These are phyloP conservation scores for Hortiboletus flavorubellus DNA, from an alignment of 768 basidiomycete genomes.

Conservation along the genomic window DNA sequence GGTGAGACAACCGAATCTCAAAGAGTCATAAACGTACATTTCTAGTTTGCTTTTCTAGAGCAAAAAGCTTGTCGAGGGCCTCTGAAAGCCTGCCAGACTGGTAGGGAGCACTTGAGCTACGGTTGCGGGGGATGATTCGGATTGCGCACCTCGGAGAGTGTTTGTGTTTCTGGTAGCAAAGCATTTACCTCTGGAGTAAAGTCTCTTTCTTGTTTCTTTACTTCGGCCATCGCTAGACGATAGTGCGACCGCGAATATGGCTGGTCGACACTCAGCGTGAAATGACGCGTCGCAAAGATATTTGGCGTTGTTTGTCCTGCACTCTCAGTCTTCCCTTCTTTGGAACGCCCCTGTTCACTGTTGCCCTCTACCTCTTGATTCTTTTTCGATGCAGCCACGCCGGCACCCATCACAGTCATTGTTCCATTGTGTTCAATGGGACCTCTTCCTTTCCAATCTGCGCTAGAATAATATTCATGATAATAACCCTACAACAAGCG, in stretches of 20 bases:
- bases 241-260: conserved; percentile 40
- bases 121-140: not conserved
- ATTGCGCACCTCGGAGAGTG: conserved; percentile 64
- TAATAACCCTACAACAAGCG: conserved; percentile 44
- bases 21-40: conserved; percentile 57
- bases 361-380: not conserved
- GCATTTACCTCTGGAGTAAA: conserved; percentile 80
- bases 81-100: conserved; percentile 83
- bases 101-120: conserved; percentile 9
- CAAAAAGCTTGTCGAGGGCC: conserved; percentile 84
- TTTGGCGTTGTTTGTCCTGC: conserved; percentile 39
- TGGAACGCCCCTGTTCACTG: conserved; percentile 21
- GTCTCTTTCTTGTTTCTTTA: conserved; percentile 84
- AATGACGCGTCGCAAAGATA: conserved; percentile 64
- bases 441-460: conserved; percentile 26
- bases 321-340: conserved; percentile 14
- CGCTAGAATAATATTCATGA: conserved; percentile 37
- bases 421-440: conserved; percentile 30
- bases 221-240: conserved; percentile 65
- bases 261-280: conserved; percentile 27
- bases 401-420: conserved; percentile 1
- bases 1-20: not conserved
- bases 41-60: conserved; percentile 92
- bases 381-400: too few relatives aligned
- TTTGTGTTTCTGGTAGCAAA: conserved; percentile 64